Percentiles rank a stretch among this genome's conserved stretches.
phyloP scores from a whole-genome alignment of 352 stramenopile species.

The Globisporangium solare region DNA sequence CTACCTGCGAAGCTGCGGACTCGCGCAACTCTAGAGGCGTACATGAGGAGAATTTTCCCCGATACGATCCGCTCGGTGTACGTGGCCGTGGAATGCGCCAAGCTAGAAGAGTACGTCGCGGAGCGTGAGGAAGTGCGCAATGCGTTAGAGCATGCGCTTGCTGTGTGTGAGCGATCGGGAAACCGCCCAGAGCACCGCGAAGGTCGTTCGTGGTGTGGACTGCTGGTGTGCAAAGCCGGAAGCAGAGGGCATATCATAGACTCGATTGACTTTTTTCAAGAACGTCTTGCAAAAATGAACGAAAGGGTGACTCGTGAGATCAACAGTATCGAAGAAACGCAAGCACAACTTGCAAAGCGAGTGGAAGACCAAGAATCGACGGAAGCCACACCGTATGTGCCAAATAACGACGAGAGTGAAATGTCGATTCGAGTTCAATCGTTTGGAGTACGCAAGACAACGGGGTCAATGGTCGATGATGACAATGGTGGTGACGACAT shows the following conservation, averaged over 20 bases:
- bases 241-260: slow-evolving; percentile 37
- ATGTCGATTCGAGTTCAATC: slow-evolving; percentile 4
- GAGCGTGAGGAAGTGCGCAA: slow-evolving; percentile 44
- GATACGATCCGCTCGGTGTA: slow-evolving; percentile 54
- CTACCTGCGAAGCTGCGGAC: slow-evolving; percentile 56
- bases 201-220: slow-evolving; percentile 32
- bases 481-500: slow-evolving; percentile 18
- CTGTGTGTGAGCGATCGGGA: slow-evolving; percentile 29
- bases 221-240: slow-evolving; percentile 35
- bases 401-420: background rate
- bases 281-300: slow-evolving; percentile 52
- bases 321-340: slow-evolving; percentile 51
- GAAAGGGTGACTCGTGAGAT: slow-evolving; percentile 54
- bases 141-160: slow-evolving; percentile 50
- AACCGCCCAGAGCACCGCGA: slow-evolving; percentile 45
- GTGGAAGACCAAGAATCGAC: slow-evolving; percentile 29
- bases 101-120: slow-evolving; percentile 45
- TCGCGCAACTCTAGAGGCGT: slow-evolving; percentile 54
- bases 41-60: slow-evolving; percentile 72
- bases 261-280: slow-evolving; percentile 60
- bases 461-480: slow-evolving; percentile 19
- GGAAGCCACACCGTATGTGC: slow-evolving; percentile 10
- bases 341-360: slow-evolving; percentile 40
- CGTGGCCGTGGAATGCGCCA: slow-evolving; percentile 61
- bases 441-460: background rate